Base-by-base conservation (phyloP, 345 rosid genomes). In the Acer negundo region DNA sequence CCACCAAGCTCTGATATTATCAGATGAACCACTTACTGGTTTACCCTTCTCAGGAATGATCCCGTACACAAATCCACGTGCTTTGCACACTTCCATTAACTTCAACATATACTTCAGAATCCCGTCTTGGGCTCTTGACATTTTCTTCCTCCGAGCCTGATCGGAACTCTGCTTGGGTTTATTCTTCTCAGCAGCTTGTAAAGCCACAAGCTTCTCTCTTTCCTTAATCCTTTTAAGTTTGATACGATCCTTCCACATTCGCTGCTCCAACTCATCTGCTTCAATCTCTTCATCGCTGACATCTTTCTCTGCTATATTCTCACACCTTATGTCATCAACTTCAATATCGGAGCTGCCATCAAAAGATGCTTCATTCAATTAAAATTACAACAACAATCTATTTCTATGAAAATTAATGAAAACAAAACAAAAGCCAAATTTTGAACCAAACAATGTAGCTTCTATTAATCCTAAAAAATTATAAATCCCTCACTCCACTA, bases 101-200 rank as follows among this genome's bases (percentile, higher is more conserved):
- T 96, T 96, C 90, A 96, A 71, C 99, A 96, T 96, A 69, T 96
- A 96, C 88, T 96, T 96, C 65, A 96, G 94, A 76, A 96, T 96
- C 65, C 99, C 99, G 71, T 96, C 99, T 79, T 97, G 99, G 2
- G 99, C 99, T 77, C 99, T 86, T 0, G 99, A 91, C 99, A 97
- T 97, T 75, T 97, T 97, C 92, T 97, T 97, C 89, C 99, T 90
- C 84, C 89, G 88, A 1, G 99, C 99, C 82, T 97, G 99, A 83
- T 94, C 98, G 19, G 93, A 83, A 13, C 89, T 72, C 80, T 87
- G 97, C 81, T 93, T 92, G 19, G 87, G 75, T 79, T 89, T 89
- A 79, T 94, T 95, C 86, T 92, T 93, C 40, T 88, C 95, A 1
- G 89, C 90, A 78, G 92, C 97, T 77, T 82, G 89, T 31, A 81